These are phyloP conservation scores for Liriodendron chinense DNA, from an alignment of 164 flowering plant genomes.

Conservation along the genomic window DNA sequence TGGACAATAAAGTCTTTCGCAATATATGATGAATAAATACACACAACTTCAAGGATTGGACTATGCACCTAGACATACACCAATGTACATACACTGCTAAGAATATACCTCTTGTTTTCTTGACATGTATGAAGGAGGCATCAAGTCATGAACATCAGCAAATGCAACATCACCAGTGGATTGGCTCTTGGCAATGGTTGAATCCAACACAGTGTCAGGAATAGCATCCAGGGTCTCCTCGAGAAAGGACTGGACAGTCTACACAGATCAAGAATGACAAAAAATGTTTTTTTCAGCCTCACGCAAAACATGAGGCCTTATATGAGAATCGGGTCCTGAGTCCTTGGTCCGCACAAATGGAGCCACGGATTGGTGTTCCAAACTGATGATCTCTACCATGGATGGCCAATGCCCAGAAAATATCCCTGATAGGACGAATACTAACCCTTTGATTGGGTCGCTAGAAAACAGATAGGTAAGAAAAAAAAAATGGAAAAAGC, in stretches of 20 bases:
- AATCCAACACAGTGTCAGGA: constrained; percentile 77
- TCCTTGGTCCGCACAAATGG: background rate
- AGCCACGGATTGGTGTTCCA: no score
- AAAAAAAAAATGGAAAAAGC: no score
- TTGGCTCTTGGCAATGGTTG: constrained; percentile 37
- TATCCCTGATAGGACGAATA: no score
- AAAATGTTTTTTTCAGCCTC: background rate
- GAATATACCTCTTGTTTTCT: constrained; percentile 40
- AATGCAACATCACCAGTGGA: constrained; percentile 44
- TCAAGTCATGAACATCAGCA: constrained; percentile 40
- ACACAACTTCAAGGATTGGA: background rate
- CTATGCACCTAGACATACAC: background rate
- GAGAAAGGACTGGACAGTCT: constrained; percentile 75
- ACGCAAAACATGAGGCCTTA: background rate
- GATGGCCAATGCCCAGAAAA: no score
- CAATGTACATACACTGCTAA: background rate
- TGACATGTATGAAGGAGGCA: constrained; percentile 60
- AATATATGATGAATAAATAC: background rate
- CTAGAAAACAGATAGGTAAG: no score
- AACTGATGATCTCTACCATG: no score
- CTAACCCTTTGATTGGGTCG: no score
- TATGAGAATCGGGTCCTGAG: background rate
- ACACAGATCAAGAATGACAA: constrained; percentile 14
- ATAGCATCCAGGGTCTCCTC: constrained; percentile 78
- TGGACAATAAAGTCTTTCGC: background rate